Conservation (phyloP, 148 eudicot genomes). For the Euryodendron excelsum region DNA sequence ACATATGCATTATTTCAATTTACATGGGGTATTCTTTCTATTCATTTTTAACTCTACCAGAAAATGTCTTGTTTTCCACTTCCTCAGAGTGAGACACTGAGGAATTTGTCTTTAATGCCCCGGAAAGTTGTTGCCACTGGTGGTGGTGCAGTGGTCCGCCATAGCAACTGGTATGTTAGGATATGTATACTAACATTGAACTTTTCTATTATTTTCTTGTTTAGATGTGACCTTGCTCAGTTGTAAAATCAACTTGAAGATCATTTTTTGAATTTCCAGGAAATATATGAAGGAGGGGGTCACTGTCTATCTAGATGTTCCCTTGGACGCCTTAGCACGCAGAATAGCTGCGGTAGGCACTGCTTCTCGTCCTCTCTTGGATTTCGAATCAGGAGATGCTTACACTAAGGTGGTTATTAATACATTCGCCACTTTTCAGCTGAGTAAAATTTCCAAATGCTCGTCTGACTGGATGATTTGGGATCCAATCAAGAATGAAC, state of each 20-base stretch:
- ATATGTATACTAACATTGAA: background rate
- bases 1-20: background rate
- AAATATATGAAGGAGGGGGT: conserved; percentile 29
- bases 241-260: background rate
- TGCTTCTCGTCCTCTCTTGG: conserved; percentile 31
- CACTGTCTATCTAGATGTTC: conserved; percentile 27
- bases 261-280: conserved; percentile 15
- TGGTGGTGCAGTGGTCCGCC: conserved; percentile 21
- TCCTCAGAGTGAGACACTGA: conserved; percentile 18
- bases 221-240: background rate
- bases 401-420: conserved; percentile 27
- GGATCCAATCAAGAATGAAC: background rate
- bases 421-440: background rate
- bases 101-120: conserved; percentile 10
- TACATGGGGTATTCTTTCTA: background rate
- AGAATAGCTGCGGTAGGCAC: conserved; percentile 37
- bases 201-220: background rate
- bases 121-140: conserved; percentile 21
- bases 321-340: conserved; percentile 32
- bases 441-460: background rate
- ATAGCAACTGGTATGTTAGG: conserved; percentile 18
- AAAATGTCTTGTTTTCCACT: background rate
- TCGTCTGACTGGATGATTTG: background rate
- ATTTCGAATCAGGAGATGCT: conserved; percentile 29
- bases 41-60: background rate